Evolutionary conservation across 306 rosid genomes (phyloP).

Genomic region (Rubus parviflorus): DNA sequence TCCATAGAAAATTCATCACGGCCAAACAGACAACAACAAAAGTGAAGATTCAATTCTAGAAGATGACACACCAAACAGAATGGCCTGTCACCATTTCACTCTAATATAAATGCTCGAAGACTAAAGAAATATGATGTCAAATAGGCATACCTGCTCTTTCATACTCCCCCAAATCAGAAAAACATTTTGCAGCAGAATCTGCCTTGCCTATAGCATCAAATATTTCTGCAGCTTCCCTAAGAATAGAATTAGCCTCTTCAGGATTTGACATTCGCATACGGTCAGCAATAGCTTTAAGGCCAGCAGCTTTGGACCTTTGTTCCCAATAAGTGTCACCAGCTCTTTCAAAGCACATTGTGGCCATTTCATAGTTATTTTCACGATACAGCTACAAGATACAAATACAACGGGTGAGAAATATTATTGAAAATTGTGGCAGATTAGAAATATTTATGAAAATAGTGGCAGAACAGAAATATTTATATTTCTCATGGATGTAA

Average conservation of each 20-base stretch:
- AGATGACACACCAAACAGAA: neutral
- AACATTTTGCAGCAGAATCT: slow-evolving; percentile 53
- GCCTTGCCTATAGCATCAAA: slow-evolving; percentile 44
- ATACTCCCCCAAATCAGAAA: slow-evolving; percentile 47
- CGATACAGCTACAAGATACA: slow-evolving; percentile 41
- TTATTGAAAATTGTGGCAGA: neutral
- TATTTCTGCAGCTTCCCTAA: slow-evolving; percentile 55
- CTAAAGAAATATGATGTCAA: neutral
- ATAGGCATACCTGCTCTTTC: slow-evolving; percentile 46
- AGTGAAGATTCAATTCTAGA: neutral
- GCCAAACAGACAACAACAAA: neutral
- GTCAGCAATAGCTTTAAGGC: slow-evolving; percentile 44
- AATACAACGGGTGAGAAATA: neutral
- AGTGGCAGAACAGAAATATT: neutral
- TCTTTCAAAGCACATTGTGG: slow-evolving; percentile 57
- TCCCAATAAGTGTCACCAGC: slow-evolving; percentile 47
- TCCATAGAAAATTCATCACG: neutral
- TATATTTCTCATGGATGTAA: no score
- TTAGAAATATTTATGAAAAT: no score
- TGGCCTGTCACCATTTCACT: neutral
- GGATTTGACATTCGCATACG: slow-evolving; percentile 27
- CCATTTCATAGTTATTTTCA: slow-evolving; percentile 43
- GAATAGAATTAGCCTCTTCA: slow-evolving; percentile 30
- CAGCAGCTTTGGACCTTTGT: slow-evolving; percentile 48
- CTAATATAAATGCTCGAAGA: neutral